phyloP scores from a whole-genome alignment of 768 basidiomycete species.

The Calocera cornea region DNA sequence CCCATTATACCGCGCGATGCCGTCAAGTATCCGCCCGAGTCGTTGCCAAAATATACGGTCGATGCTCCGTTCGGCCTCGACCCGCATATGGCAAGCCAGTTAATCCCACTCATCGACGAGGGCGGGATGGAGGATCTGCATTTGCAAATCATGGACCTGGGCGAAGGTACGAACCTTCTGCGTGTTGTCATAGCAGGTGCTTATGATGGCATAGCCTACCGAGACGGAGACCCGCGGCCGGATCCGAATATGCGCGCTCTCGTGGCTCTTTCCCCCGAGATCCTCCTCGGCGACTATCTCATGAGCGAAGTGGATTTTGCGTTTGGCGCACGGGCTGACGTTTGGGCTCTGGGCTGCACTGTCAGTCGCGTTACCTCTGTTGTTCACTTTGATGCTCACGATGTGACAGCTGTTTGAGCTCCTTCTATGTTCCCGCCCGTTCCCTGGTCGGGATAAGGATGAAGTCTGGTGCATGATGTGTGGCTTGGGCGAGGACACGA shows the following conservation, averaged over 20 bases:
- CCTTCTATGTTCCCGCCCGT: background rate
- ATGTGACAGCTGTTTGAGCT: background rate
- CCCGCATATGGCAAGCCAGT: background rate
- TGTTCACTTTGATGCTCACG: background rate
- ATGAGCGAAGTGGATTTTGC: background rate
- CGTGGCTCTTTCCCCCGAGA: background rate
- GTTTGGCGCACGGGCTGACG: background rate
- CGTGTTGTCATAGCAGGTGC: background rate
- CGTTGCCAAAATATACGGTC: background rate
- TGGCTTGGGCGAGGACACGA: background rate
- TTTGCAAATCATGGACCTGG: background rate
- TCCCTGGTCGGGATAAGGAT: background rate
- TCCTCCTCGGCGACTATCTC: background rate
- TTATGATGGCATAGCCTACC: background rate
- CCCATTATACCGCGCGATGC: background rate
- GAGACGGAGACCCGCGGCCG: background rate
- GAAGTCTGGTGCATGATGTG: conserved; percentile 4
- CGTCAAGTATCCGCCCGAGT: background rate
- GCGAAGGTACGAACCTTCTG: background rate
- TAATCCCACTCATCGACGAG: background rate
- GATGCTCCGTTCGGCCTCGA: background rate
- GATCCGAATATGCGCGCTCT: background rate
- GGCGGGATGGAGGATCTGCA: background rate
- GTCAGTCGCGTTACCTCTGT: background rate
- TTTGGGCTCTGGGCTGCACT: background rate